These are phyloP conservation scores for Coprinopsis marcescibilis DNA, from an alignment of 768 basidiomycete genomes.

Conservation along the genomic window DNA sequence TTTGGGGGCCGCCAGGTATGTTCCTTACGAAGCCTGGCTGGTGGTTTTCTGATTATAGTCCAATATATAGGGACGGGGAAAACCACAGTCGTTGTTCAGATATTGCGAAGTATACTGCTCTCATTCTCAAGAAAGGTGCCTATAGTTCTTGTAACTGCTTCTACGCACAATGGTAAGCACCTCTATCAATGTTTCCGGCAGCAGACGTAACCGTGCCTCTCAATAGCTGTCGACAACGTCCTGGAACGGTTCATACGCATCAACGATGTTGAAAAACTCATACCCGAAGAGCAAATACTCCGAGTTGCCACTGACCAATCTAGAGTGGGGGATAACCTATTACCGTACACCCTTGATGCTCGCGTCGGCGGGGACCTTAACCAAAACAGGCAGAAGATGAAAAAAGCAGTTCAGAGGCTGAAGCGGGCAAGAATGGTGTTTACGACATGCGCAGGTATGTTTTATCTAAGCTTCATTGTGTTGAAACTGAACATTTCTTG, in stretches of 20 bases:
- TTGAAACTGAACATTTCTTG: background rate
- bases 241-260: slow-evolving; percentile 52
- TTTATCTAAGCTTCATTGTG: background rate
- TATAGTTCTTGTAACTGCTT: slow-evolving; percentile 66
- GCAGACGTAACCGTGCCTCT: background rate
- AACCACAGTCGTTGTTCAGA: slow-evolving; percentile 63
- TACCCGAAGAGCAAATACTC: slow-evolving; percentile 52
- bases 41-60: background rate
- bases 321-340: slow-evolving; percentile 52
- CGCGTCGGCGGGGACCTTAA: slow-evolving; percentile 59
- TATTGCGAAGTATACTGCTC: slow-evolving; percentile 39
- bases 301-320: slow-evolving; percentile 64
- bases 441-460: slow-evolving; percentile 56
- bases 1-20: slow-evolving; percentile 67
- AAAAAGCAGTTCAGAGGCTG: slow-evolving; percentile 54
- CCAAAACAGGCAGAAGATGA: slow-evolving; percentile 50
- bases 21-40: background rate
- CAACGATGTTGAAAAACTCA: slow-evolving; percentile 38
- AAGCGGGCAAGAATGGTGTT: slow-evolving; percentile 53
- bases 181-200: background rate
- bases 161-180: slow-evolving; percentile 56
- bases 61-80: slow-evolving; percentile 56
- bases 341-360: slow-evolving; percentile 58
- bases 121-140: slow-evolving; percentile 21
- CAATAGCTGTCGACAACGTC: slow-evolving; percentile 62